Evolutionary conservation across 768 basidiomycete genomes (phyloP), one percentile per base, ranked within the genome.

Genomic region (Epithele typhae): DNA sequence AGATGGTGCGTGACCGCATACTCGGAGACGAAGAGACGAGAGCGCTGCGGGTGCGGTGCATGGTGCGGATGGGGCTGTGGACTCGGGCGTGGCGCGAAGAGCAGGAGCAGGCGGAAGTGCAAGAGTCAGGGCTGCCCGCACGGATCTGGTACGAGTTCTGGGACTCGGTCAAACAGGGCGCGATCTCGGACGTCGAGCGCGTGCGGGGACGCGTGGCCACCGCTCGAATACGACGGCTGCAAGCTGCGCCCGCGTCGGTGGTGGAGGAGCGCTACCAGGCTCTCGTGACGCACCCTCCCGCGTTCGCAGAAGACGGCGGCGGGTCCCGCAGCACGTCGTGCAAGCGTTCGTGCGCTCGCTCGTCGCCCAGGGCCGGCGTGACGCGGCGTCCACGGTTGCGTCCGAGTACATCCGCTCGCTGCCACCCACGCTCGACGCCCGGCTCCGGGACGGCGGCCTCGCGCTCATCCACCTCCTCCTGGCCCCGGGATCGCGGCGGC

Each of bases 71-170:
- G 3, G 83, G 78, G 7, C 62, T 59, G 14, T 87, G 84, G 83
- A 60, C 71, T 10, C 61, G 69, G 19, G 85, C 82, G 18, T 86
- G 81, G 81, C 53, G 55, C 12, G 51, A 38, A 42, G 46, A 47
- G 23, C 55, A 23, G 33, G 42, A 32, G 41, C 19, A 35, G 22
- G 22, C 9, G 39, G 5, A 37, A n/a, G 12, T 17, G 39, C 27
- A 40, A 14, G 51, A 43, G 7, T 1, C 6, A 40, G 46, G 34
- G 14, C 43, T 54, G 21, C 76, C 74, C 22, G 66, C 78, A 22
- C 58, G 64, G 4, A 61, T 87, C 41, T 86, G 82, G 84, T 48
- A 78, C 36, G 83, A 87, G 51, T 76, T 87, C 53, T 75, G 79
- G 19, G 45, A 51, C 39, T 32, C 37, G 14, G 21, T 39, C 42